Base-by-base conservation (phyloP, 306 rosid species). In the Nissolia schottii region DNA sequence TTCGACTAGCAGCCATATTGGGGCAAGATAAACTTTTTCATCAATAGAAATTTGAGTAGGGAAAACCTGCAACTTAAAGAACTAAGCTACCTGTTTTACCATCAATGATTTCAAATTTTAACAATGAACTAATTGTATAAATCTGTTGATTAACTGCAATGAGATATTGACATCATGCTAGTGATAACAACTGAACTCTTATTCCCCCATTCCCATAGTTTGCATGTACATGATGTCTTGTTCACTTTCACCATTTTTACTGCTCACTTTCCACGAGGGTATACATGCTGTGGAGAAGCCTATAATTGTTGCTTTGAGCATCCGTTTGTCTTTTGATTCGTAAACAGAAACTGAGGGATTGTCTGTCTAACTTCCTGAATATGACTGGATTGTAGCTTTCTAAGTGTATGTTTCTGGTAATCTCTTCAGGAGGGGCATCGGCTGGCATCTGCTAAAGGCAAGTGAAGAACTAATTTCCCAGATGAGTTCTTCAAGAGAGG, bases 391-490 rank as follows among this genome's bases (percentile, higher is more conserved):
- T 31, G 9, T 48, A 69, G 48, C 48, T 8, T 68, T 34, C 63
- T 38, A 60, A 66, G 70, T 46, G 15, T 70, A 49, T 68, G 19
- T 65, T 74, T 61, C 46, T 71, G 85, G 65, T 22, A 69, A 20
- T 83, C 43, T 18, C 49, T 70, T 67, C 88, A 94, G 98, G 88
- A 94, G 90, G 84, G 97, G 92, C 75, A 89, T 94, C 70, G 98
- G 98, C 49, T 87, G 96, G 98, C 98, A 91, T 88, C 96, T 94
- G 83, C 83, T 94, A 46, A 87, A 86, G 85, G 97, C 96, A 32
- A 78, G 96, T 46, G 98, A 94, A 81, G 97, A 94, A 65, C 74
- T 94, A 49, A 87, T 91, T 64, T 87, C 88, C 40, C 85, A 62
- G 79, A 83, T 85, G 91, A 87, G 83, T 82, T 77, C 87, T 46